Base-by-base conservation (phyloP, 2,329 filamentous ascomycete species). In the Leptographium procerum region DNA sequence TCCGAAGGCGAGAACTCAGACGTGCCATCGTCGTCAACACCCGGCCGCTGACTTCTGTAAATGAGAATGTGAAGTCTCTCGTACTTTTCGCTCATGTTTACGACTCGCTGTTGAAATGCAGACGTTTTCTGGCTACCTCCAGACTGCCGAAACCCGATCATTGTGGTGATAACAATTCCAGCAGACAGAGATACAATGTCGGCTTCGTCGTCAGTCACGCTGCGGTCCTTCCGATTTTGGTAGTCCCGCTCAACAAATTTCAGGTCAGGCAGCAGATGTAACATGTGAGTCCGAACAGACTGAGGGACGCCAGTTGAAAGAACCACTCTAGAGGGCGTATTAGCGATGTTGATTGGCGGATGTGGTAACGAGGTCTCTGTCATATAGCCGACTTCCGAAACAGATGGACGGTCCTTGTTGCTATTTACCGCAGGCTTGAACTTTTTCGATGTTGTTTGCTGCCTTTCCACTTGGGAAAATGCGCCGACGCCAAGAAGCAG, bases 121-220 rank as follows among this genome's bases (percentile, higher is more conserved):
- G 40, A 29, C 2, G 6, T 16, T 8, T 53, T 52, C 5, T 57
- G 54, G 0, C 36, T 36, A 14, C 48, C 9, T 9, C 58, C 58
- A 1, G 56, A 59, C 65, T 96, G 91, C 50, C 85, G 86, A 29
- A 87, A 77, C 63, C 86, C 83, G 61, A 91, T 82, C 6, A 91
- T 72, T 0, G 82, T 88, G 1, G 88, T 88, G 24, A 88, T 66
- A 1, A 95, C 69, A 3, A 95, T 72, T 0, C 88, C 90, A 0
- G 80, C 83, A 0, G 75, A 76, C 0, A 88, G 83, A 0, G 88
- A 88, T 6, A 91, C 80, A 3, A 96, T 70, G 65, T 96, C 91
- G 3, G 88, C 86, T 68, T 66, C 65, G 33, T 58, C 55, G 5
- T 36, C 28, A 22, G 26, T 24, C 19, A 4, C 13, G 2, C 33